Conservation (phyloP, 2,329 filamentous ascomycete genomes). For the Neospermospora avenae region DNA sequence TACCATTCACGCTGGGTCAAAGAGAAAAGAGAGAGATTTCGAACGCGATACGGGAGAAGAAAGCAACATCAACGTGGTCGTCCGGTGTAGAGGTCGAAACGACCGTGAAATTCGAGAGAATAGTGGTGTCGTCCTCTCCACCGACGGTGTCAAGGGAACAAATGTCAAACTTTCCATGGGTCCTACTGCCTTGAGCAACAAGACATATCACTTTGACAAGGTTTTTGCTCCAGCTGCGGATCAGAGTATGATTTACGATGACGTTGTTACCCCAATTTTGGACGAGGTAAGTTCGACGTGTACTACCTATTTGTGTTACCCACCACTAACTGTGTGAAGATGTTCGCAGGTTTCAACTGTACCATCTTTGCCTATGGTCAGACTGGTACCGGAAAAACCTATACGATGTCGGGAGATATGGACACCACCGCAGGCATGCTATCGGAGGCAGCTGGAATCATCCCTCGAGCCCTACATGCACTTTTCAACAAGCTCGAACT, state of each 20-base stretch:
- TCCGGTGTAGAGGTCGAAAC: conserved; percentile 88
- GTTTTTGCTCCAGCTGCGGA: conserved; percentile 95
- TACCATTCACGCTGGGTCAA: conserved; percentile 54
- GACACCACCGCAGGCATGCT: conserved; percentile 78
- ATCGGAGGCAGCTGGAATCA: conserved; percentile 90
- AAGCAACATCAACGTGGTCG: conserved; percentile 97
- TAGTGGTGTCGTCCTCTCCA: conserved; percentile 85
- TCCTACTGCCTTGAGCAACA: conserved; percentile 87
- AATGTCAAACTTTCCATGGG: conserved; percentile 88
- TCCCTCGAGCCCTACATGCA: conserved; percentile 83
- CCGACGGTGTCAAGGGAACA: conserved; percentile 84
- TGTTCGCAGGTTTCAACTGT: conserved; percentile 92
- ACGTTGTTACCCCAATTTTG: conserved; percentile 88
- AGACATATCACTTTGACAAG: conserved; percentile 94
- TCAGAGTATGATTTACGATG: conserved; percentile 90
- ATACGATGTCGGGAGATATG: conserved; percentile 99
- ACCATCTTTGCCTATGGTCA: conserved; percentile 99
- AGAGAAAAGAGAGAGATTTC: conserved; percentile 85
- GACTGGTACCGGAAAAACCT: conserved; percentile 97
- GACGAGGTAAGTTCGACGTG: conserved; percentile 67
- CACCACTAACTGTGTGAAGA: conserved; percentile 49
- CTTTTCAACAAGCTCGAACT: conserved; percentile 82
- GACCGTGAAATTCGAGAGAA: conserved; percentile 92
- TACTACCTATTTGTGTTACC: neutral
- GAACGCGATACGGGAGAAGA: conserved; percentile 69